phyloP scores from a whole-genome alignment of 2,329 filamentous ascomycete genomes.

The Whalleya microplaca region DNA sequence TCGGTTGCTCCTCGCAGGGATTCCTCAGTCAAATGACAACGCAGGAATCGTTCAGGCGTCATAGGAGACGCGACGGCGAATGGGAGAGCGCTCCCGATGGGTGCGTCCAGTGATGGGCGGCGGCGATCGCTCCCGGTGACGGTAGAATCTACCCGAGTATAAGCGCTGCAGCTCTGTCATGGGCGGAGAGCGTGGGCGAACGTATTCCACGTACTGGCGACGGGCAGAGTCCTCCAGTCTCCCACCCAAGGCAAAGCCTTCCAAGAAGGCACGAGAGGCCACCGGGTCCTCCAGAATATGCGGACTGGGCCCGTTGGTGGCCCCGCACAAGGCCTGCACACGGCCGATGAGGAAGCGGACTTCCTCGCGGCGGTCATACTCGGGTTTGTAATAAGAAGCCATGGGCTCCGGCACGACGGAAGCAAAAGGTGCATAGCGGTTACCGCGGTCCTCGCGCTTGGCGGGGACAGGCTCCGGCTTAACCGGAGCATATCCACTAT shows the following conservation, averaged over 20 bases:
- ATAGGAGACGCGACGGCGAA: neutral
- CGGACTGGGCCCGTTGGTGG: slow-evolving; percentile 16
- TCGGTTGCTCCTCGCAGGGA: no score
- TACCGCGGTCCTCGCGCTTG: neutral
- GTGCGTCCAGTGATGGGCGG: neutral
- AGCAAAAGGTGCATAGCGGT: neutral
- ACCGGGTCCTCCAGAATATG: slow-evolving; percentile 26
- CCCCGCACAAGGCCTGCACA: slow-evolving; percentile 27
- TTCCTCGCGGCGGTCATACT: slow-evolving; percentile 10
- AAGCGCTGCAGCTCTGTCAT: neutral
- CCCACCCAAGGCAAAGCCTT: slow-evolving; percentile 31
- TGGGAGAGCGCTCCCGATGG: slow-evolving; percentile 22
- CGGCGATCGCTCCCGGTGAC: slow-evolving; percentile 24
- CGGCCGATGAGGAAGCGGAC: slow-evolving; percentile 18
- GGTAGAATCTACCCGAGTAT: neutral
- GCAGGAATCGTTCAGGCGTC: no score
- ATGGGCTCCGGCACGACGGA: neutral
- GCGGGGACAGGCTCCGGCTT: neutral
- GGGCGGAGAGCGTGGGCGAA: neutral
- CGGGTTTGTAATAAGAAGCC: neutral
- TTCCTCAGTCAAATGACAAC: no score
- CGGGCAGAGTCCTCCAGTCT: slow-evolving; percentile 3
- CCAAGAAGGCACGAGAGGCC: slow-evolving; percentile 32
- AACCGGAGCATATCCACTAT: neutral
- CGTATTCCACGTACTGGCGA: neutral